Conservation (phyloP, 495 filamentous ascomycete species). For the Podospora comata region DNA sequence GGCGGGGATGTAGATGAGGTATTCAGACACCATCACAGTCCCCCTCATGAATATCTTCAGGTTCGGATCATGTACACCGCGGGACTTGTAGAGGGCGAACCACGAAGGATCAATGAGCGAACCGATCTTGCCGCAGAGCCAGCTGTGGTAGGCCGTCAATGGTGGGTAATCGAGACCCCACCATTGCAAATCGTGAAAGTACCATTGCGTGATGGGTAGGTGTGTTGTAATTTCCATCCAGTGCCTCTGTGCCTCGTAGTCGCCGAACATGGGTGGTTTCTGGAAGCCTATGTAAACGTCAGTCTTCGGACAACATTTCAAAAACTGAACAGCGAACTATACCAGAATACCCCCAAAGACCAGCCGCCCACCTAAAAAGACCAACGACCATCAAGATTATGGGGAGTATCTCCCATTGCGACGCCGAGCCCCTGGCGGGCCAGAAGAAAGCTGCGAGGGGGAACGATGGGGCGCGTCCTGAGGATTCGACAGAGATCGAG, state of each 20-base stretch:
- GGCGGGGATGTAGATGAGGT: conserved; percentile 82
- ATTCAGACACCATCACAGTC: conserved; percentile 85
- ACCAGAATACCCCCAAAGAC: conserved; percentile 95
- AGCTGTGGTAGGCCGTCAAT: conserved; percentile 96
- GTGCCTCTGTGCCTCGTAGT: conserved; percentile 95
- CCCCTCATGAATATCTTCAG: conserved; percentile 95
- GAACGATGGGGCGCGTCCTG: conserved; percentile 56
- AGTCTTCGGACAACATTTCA: background rate
- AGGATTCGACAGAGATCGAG: conserved; percentile 28
- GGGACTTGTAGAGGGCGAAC: conserved; percentile 84
- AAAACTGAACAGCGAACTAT: conserved; percentile 15
- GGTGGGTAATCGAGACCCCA: conserved; percentile 98
- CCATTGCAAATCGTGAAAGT: conserved; percentile 93
- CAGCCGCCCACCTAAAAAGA: conserved; percentile 88
- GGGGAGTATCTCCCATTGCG: conserved; percentile 90
- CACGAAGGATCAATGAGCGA: conserved; percentile 72
- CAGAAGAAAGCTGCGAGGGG: conserved; percentile 89
- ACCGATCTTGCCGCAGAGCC: conserved; percentile 85
- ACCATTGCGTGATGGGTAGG: conserved; percentile 90
- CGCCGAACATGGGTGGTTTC: conserved; percentile 87
- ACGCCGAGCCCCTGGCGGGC: conserved; percentile 76
- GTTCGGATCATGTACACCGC: conserved; percentile 70
- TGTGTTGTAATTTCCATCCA: conserved; percentile 97
- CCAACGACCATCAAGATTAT: conserved; percentile 85
- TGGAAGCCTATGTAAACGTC: conserved; percentile 57